Conservation (phyloP, 495 filamentous ascomycete genomes). For the Echria macrotheca region DNA sequence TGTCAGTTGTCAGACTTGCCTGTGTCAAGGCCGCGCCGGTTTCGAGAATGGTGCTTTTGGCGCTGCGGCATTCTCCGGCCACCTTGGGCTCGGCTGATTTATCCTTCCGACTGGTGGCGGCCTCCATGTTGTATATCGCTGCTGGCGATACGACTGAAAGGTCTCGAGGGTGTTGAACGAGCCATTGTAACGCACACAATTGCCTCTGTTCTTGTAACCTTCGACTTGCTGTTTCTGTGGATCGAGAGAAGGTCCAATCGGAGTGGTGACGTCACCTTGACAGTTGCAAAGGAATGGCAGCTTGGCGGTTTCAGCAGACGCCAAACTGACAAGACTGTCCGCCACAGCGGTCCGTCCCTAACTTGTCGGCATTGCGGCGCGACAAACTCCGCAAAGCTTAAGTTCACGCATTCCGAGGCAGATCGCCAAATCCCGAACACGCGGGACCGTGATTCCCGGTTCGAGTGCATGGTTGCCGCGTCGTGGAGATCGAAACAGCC, state of each 20-base stretch:
- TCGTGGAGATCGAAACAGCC: too few species aligned
- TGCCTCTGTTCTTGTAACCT: too few species aligned
- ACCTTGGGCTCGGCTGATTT: slow-evolving; percentile 22
- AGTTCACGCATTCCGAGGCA: too few species aligned
- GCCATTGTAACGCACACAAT: too few species aligned
- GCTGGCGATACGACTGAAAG: not conserved
- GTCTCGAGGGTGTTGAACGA: not conserved
- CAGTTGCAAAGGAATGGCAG: not conserved
- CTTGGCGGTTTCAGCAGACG: not conserved
- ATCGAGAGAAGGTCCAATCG: not conserved
- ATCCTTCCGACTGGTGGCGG: slow-evolving; percentile 12
- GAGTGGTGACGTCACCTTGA: slow-evolving; percentile 13
- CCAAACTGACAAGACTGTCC: too few species aligned
- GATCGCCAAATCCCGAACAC: too few species aligned
- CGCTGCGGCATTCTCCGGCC: slow-evolving; percentile 47
- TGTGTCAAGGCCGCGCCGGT: slow-evolving; percentile 58
- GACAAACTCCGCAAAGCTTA: too few species aligned
- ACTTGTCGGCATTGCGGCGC: too few species aligned
- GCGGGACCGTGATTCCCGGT: too few species aligned
- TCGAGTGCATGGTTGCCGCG: too few species aligned
- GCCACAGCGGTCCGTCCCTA: too few species aligned
- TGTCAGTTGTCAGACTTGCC: slow-evolving; percentile 19
- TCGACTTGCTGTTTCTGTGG: too few species aligned
- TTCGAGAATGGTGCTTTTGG: slow-evolving; percentile 58
- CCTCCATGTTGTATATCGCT: slow-evolving; percentile 2